A percentile compares a stretch with the other conserved stretches of the same genome.
These are phyloP conservation scores for Kwoniella heveanensis DNA, from an alignment of 768 basidiomycete genomes.

Conservation along the genomic window DNA sequence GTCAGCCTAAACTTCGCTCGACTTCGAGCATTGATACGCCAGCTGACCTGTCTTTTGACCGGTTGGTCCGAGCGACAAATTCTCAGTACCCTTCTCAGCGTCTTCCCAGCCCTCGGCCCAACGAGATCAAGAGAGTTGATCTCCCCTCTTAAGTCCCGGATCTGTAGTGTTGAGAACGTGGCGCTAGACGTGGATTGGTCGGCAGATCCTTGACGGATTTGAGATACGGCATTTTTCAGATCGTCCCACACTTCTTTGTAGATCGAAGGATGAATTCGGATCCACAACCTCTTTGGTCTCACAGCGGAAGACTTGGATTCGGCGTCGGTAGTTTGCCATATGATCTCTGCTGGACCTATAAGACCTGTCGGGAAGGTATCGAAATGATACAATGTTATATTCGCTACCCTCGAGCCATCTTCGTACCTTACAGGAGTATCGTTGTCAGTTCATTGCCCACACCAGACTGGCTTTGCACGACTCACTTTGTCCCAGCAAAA, in stretches of 20 bases:
- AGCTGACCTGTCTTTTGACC: conserved; percentile 17
- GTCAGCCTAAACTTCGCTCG: too few relatives aligned
- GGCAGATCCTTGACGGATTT: conserved; percentile 61
- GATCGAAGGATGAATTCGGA: conserved; percentile 75
- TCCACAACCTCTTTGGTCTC: conserved; percentile 61
- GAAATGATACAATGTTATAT: conserved; percentile 69
- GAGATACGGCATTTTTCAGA: conserved; percentile 56
- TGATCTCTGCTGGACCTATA: conserved; percentile 69
- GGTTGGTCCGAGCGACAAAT: conserved; percentile 41
- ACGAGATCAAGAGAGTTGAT: conserved; percentile 84
- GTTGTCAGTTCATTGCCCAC: too few relatives aligned
- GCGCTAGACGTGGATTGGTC: not conserved
- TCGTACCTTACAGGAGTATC: too few relatives aligned
- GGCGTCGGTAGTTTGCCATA: too few relatives aligned
- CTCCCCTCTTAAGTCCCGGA: conserved; percentile 71
- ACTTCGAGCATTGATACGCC: not conserved
- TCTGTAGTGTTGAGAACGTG: conserved; percentile 60
- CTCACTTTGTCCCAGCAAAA: conserved; percentile 51
- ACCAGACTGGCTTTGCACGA: too few relatives aligned
- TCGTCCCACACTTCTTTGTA: conserved; percentile 63
- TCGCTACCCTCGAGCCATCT: conserved; percentile 67
- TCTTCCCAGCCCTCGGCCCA: conserved; percentile 79
- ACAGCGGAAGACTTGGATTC: not conserved
- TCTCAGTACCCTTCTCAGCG: conserved; percentile 59
- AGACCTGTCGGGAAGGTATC: conserved; percentile 69